Conservation (phyloP, 1,284 basidiomycete species). For the Microbotryomycetes sp. region DNA sequence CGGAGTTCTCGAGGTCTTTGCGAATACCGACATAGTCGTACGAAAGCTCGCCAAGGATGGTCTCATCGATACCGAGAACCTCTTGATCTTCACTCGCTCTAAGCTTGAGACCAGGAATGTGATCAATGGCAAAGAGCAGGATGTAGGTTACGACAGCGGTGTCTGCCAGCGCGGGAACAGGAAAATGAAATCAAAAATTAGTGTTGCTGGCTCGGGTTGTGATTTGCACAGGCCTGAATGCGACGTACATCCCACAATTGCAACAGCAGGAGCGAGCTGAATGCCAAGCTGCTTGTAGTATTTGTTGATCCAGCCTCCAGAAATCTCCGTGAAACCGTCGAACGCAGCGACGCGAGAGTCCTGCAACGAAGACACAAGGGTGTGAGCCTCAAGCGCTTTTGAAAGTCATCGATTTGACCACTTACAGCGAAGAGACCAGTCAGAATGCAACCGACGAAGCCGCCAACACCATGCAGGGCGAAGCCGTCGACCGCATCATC, state of each 20-base stretch:
- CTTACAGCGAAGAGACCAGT: no score
- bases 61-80: slow-evolving; percentile 87
- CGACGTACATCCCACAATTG: slow-evolving; percentile 56
- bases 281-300: slow-evolving; percentile 73
- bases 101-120: slow-evolving; percentile 75
- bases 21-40: slow-evolving; percentile 21
- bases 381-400: no score
- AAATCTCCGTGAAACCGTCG: slow-evolving; percentile 67
- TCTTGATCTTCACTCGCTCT: slow-evolving; percentile 75
- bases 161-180: background rate
- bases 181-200: no score
- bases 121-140: slow-evolving; percentile 89
- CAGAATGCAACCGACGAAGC: slow-evolving; percentile 7
- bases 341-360: slow-evolving; percentile 74
- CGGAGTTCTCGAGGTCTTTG: slow-evolving; percentile 16
- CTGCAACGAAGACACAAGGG: no score
- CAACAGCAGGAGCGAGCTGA: slow-evolving; percentile 72
- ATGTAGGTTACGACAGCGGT: slow-evolving; percentile 55
- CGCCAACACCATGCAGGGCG: slow-evolving; percentile 28
- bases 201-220: no score
- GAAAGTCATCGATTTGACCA: no score
- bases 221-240: no score
- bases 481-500: slow-evolving; percentile 30
- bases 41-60: slow-evolving; percentile 71
- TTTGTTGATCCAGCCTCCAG: slow-evolving; percentile 76